Percentiles rank a stretch among this genome's conserved stretches.
These are phyloP conservation scores for Umbilicus rupestris DNA, from an alignment of 164 flowering plant species.

Conservation along the genomic window DNA sequence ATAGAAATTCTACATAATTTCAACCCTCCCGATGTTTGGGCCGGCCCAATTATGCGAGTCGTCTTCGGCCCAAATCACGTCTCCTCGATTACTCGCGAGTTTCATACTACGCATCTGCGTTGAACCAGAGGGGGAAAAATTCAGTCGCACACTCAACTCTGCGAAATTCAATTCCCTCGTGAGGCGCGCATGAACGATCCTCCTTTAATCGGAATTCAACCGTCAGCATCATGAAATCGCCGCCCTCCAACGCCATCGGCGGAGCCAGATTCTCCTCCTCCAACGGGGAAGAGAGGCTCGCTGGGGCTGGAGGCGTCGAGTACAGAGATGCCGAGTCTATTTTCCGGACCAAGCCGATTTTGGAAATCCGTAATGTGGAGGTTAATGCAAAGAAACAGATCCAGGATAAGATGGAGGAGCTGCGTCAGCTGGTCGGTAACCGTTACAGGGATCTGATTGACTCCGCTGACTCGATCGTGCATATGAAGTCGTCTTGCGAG, in stretches of 20 bases:
- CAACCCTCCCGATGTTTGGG: too few relatives aligned
- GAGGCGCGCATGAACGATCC: neutral
- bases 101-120: too few relatives aligned
- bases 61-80: too few relatives aligned
- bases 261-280: neutral
- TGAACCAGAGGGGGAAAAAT: too few relatives aligned
- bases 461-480: slow-evolving; percentile 84
- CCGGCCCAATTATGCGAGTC: too few relatives aligned
- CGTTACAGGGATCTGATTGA: slow-evolving; percentile 87
- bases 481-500: slow-evolving; percentile 61
- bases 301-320: slow-evolving; percentile 16
- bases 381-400: slow-evolving; percentile 53
- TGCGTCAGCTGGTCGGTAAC: slow-evolving; percentile 81
- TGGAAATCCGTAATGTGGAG: slow-evolving; percentile 74
- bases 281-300: slow-evolving; percentile 3
- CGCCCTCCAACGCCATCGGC: neutral
- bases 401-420: slow-evolving; percentile 75
- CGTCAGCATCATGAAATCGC: neutral
- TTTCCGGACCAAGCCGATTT: slow-evolving; percentile 64
- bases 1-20: too few relatives aligned
- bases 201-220: neutral
- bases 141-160: too few relatives aligned
- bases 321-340: slow-evolving; percentile 68
- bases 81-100: too few relatives aligned
- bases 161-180: neutral